Base-by-base conservation (phyloP, 768 basidiomycete genomes). In the Russula emetica region DNA sequence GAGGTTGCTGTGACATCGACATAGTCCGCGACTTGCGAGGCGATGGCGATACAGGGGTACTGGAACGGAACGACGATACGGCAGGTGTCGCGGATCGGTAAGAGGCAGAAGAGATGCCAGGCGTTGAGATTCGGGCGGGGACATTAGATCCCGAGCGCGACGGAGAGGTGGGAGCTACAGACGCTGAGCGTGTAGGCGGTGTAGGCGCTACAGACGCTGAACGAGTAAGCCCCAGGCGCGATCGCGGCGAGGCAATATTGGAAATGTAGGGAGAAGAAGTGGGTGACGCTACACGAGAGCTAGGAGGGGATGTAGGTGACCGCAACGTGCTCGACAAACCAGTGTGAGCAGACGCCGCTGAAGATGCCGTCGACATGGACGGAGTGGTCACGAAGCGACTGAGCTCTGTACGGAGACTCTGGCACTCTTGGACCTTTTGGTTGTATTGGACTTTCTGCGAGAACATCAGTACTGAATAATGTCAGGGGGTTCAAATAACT, bases 361-460 rank as follows among this genome's bases (percentile, higher is more conserved):
- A 56, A 26, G 55, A 59, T 54, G 66, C 58, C 55, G 55, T 60
- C 51, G 59, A 61, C 7, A 60, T 42, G 51, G 66, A 24, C 5
- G 51, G 59, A 49, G 34, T 66, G 66, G 66, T 18, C 56, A 51
- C 55, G 59, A 61, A 62, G 66, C 68, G 68, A 55, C 66, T 50
- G 62, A 69, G 68, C 32, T 69, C 68, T 24, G 55, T 47, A 10
- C 68, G 68, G 66, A 69, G 68, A 58, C 62, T 61, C 62, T 58
- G 66, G 42, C 68, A 67, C 62, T 69, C 68, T 63, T 67, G 66
- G 55, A 67, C 66, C 68, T 69, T 69, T 69, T 69, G 68, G 45
- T 63, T 67, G 57, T 64, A 62, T 55, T 61, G 59, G 58, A 56
- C 56, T 62, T 69, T 66, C 66, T 67, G 50, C n/a, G 22, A 54